Base-by-base conservation (phyloP, 139 green algal genomes). In the Chlorella sp. region DNA sequence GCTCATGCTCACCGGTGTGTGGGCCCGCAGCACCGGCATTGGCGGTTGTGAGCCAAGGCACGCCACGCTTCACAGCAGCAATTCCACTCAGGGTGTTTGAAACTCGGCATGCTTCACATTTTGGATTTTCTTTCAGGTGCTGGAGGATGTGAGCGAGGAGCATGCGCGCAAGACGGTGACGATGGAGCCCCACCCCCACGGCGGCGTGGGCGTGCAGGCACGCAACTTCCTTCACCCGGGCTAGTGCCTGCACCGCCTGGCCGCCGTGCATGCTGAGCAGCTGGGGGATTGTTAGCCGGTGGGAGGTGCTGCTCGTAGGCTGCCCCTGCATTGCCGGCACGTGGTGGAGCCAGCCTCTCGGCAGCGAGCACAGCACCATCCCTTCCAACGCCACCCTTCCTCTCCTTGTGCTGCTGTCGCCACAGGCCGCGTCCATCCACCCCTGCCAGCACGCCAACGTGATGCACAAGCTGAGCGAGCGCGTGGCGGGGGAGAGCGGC, bases 151-250 rank as follows among this genome's bases (percentile, higher is more conserved):
- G 36, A 93, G 82, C 32, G 89, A 93, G 80, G 94, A 97, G 83
- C 94, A 98, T 76, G 95, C 94, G 23, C 90, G 91, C 55, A 97
- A 98, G 89, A 98, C 96, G 41, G 93, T 98, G 51, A 98, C 96
- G 3, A 86, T 97, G 41, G 96, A 98, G 67, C 84, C 91, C 15
- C 95, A 97, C 90, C 96, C 96, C 1, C 92, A 98, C 89, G 83
- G 38, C 92, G 55, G 65, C 73, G 38, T 70, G 94, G 26, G 80
- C 25, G 51, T 82, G 71, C 82, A 87, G 82, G 82, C 51, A 60
- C 18, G 51, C 11, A 21, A 9, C 44, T 51, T 51, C n/a, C n/a
- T n/a, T n/a, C n/a, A n/a, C n/a, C n/a, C n/a, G n/a, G n/a, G n/a
- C 44, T 51, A 9, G 44, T 51, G 44, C n/a, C n/a, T 71, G 75